Base-by-base conservation (phyloP, 257 asterid genomes). In the Apocynum venetum region DNA sequence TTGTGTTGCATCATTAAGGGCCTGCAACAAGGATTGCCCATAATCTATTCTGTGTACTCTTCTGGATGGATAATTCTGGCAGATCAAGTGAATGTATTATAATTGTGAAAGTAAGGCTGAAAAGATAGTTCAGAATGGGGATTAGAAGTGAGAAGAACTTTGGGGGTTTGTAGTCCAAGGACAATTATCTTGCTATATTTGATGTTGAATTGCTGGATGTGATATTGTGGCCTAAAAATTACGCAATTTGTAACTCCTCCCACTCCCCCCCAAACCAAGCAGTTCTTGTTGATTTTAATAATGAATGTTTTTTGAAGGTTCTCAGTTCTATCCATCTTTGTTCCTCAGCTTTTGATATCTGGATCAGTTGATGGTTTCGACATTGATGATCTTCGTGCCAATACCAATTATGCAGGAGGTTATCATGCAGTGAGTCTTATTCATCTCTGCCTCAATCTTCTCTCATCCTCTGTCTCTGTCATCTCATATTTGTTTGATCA, bases 331-430 rank as follows among this genome's bases (percentile, higher is more conserved):
- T 31, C 10, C 14, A 43, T 68, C n/a, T 41, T 43, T 72, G 60
- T 74, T 53, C 60, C 79, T 68, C 88, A 96, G 99, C 99, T 96
- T 88, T 86, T 96, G 73, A 96, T 96, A 75, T 89, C 98, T 79
- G 99, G 99, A 79, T 86, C 99, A 44, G 87, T 88, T 77, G 99
- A 96, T 84, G 98, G 97, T 61, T 81, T 90, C 84, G 93, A 93
- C 84, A 71, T 96, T 70, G 92, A 89, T 78, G 97, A 96, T 84
- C 97, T 96, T 83, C 93, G 86, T 87, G 88, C 87, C 73, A 86
- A 93, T 85, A 86, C 97, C 73, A 89, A 86, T 76, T 96, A 96
- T 81, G 76, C 97, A 25, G 99, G 99, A 52, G 99, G 99, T 80
- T 96, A 96, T 86, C 97, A 91, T 56, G 80, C 84, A 89, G 99